Percentiles rank a stretch among this genome's conserved stretches.
Conservation (phyloP, 352 stramenopile genomes). For the Pythium aquatile region DNA sequence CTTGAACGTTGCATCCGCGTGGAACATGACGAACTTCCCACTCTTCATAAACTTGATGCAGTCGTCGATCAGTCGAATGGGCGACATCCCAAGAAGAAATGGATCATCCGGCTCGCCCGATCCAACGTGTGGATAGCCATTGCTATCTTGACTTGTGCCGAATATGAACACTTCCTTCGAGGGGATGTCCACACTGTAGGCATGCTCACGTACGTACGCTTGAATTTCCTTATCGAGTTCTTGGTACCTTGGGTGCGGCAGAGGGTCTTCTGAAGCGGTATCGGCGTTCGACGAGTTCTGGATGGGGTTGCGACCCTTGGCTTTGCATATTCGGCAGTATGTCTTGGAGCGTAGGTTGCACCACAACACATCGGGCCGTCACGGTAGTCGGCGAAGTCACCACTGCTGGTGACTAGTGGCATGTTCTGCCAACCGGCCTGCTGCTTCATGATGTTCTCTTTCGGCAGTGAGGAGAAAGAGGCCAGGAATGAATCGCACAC, state of each 20-base stretch:
- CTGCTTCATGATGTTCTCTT: too few relatives aligned
- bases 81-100: not conserved
- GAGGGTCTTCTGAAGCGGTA: not conserved
- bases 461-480: too few relatives aligned
- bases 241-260: not conserved
- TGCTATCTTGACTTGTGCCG: not conserved
- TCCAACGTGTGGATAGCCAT: not conserved
- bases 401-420: too few relatives aligned
- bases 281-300: too few relatives aligned
- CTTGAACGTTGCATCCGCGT: conserved; percentile 3
- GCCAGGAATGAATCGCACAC: too few relatives aligned
- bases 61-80: not conserved
- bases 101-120: not conserved
- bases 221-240: conserved; percentile 4
- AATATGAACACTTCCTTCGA: conserved; percentile 2
- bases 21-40: not conserved
- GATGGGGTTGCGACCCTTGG: too few relatives aligned
- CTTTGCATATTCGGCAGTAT: too few relatives aligned
- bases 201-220: not conserved
- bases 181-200: not conserved
- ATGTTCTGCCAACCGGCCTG: too few relatives aligned
- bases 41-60: conserved; percentile 1
- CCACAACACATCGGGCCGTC: too few relatives aligned
- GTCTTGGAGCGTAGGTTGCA: too few relatives aligned
- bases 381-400: too few relatives aligned